phyloP scores from a whole-genome alignment of 1,284 basidiomycete genomes.

The Apiotrichum gracile region DNA sequence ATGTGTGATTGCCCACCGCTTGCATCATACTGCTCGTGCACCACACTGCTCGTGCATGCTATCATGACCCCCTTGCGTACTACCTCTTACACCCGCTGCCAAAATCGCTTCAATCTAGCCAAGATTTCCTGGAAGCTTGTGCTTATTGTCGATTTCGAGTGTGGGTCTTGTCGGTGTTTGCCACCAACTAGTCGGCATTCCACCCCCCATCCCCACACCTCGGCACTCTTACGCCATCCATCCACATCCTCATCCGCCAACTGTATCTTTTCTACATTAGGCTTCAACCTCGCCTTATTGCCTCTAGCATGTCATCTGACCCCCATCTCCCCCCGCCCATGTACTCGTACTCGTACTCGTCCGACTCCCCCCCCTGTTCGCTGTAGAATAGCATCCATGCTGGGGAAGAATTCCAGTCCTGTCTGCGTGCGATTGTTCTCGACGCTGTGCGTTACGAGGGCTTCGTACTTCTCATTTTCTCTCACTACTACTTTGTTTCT shows the following conservation, averaged over 20 bases:
- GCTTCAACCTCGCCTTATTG: background rate
- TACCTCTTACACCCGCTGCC: no score
- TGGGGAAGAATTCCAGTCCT: background rate
- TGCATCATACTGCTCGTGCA: no score
- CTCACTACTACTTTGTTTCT: no score
- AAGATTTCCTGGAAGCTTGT: background rate
- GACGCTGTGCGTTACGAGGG: no score
- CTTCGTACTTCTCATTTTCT: background rate
- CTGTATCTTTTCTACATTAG: background rate
- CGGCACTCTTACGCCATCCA: no score
- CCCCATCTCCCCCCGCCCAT: no score
- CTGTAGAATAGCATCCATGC: background rate
- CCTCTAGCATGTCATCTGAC: no score
- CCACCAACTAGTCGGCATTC: background rate
- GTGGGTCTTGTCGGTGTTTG: background rate
- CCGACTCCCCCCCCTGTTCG: background rate
- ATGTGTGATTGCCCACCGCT: background rate
- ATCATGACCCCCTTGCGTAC: no score
- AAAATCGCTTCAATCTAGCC: background rate
- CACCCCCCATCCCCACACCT: background rate
- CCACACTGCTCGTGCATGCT: no score
- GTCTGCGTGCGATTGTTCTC: no score
- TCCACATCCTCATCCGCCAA: background rate
- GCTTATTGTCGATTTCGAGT: background rate
- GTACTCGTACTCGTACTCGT: background rate